Percentiles rank a stretch among this genome's conserved stretches.
These are phyloP conservation scores for Neurospora terricola DNA, from an alignment of 495 filamentous ascomycete genomes.

Conservation along the genomic window DNA sequence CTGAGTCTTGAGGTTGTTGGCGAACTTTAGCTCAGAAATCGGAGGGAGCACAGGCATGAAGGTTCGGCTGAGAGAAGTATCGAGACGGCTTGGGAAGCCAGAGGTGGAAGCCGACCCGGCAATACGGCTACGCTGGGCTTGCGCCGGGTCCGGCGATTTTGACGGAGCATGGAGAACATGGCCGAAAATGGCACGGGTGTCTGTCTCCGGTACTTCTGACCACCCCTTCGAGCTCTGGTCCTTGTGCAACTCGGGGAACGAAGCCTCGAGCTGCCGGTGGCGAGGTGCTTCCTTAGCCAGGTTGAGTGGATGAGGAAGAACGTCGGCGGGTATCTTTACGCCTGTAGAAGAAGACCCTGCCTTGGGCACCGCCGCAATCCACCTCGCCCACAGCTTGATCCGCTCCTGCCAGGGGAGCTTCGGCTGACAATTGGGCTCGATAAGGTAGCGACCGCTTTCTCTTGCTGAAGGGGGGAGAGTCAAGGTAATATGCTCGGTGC, in stretches of 20 bases:
- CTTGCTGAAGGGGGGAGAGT: constrained; percentile 3
- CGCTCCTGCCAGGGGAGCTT: constrained; percentile 37
- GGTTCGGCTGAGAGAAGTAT: constrained; percentile 8
- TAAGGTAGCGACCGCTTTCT: constrained; percentile 17
- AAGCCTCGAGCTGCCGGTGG: not conserved
- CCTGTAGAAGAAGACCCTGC: not conserved
- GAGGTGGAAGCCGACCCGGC: constrained; percentile 15
- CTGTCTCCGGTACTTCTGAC: constrained; percentile 14
- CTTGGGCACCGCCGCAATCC: constrained; percentile 9
- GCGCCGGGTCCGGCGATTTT: not conserved
- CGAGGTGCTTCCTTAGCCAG: not conserved
- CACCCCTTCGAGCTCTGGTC: constrained; percentile 12
- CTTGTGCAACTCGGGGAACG: not conserved
- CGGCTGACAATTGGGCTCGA: constrained; percentile 10
- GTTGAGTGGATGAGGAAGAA: constrained; percentile 9
- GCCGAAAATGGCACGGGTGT: constrained; percentile 32
- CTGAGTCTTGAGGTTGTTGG: constrained; percentile 10
- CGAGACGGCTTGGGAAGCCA: not conserved
- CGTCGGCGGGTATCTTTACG: constrained; percentile 3
- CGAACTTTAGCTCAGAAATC: constrained; percentile 10
- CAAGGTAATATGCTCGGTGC: constrained; percentile 1
- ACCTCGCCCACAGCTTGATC: constrained; percentile 30
- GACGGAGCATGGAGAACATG: constrained; percentile 25
- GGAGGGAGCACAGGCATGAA: constrained; percentile 18
- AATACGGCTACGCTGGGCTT: not conserved